Evolutionary conservation across 148 eudicot genomes (phyloP).

Genomic region (Polygonum maritimum): DNA sequence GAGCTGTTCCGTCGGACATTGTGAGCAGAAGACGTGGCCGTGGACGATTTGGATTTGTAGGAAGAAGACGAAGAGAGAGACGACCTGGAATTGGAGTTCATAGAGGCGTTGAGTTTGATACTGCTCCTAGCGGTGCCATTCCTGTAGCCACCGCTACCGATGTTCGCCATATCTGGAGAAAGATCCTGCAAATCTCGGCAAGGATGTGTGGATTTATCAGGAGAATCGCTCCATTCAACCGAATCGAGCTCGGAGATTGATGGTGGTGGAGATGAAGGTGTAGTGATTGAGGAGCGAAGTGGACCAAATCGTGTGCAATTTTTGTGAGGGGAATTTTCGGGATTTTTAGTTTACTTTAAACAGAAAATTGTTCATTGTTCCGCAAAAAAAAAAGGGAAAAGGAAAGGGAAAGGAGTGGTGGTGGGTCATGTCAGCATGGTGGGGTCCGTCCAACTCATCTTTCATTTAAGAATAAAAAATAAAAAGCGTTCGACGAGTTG

Average conservation of each 20-base stretch:
- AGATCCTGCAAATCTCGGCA: not conserved
- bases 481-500: not conserved
- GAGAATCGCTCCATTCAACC: not conserved
- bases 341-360: constrained; percentile 8
- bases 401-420: not conserved
- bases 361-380: not conserved
- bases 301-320: constrained; percentile 15
- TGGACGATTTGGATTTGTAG: constrained; percentile 46
- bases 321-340: constrained; percentile 1
- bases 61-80: constrained; percentile 36
- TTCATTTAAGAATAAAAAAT: not conserved
- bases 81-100: constrained; percentile 28
- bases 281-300: constrained; percentile 2
- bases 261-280: constrained; percentile 7
- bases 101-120: constrained; percentile 18
- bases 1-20: constrained; percentile 49
- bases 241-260: not conserved
- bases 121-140: constrained; percentile 19
- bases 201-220: not conserved
- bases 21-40: constrained; percentile 19
- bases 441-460: constrained; percentile 7
- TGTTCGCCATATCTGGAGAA: constrained; percentile 23
- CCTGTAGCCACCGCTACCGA: constrained; percentile 23
- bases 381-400: not conserved
- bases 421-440: constrained; percentile 12